Conservation (phyloP, 2,329 filamentous ascomycete genomes). For the Fusarium lateritium region DNA sequence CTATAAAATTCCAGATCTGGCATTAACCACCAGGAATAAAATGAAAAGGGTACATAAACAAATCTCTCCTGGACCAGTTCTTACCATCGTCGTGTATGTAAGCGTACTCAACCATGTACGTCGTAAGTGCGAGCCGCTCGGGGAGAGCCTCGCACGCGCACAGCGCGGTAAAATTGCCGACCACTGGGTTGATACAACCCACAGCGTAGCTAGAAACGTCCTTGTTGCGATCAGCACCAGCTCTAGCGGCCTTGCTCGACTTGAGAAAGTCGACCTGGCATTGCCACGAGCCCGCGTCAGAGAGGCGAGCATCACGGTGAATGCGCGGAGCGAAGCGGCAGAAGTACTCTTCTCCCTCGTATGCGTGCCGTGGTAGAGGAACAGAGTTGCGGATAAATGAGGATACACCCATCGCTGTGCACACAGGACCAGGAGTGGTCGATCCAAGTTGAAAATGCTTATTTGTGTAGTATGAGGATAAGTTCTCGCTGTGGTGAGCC, state of each 20-base stretch:
- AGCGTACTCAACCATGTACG: conserved; percentile 3
- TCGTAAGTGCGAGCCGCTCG: conserved; percentile 1
- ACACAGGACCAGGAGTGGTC: neutral
- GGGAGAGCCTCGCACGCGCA: neutral
- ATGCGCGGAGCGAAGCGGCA: neutral
- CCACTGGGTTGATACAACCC: neutral
- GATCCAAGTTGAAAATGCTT: neutral
- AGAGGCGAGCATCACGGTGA: neutral
- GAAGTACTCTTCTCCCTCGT: conserved; percentile 1
- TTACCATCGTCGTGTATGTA: conserved; percentile 1
- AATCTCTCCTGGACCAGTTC: no score
- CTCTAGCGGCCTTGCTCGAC: neutral
- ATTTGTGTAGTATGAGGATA: neutral
- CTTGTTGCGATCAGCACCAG: neutral
- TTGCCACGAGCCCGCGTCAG: conserved; percentile 1
- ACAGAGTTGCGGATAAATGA: neutral
- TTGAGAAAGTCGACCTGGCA: conserved; percentile 3
- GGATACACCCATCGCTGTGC: neutral
- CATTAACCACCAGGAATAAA: neutral
- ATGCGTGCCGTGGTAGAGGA: neutral
- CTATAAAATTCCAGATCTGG: neutral
- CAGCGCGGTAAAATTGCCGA: neutral
- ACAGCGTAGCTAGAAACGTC: neutral
- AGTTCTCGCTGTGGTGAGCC: neutral
- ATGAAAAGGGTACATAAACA: no score